Percentiles rank a stretch among this genome's conserved stretches.
Conservation (phyloP, 768 basidiomycete genomes). For the Holtermannia corniformis region DNA sequence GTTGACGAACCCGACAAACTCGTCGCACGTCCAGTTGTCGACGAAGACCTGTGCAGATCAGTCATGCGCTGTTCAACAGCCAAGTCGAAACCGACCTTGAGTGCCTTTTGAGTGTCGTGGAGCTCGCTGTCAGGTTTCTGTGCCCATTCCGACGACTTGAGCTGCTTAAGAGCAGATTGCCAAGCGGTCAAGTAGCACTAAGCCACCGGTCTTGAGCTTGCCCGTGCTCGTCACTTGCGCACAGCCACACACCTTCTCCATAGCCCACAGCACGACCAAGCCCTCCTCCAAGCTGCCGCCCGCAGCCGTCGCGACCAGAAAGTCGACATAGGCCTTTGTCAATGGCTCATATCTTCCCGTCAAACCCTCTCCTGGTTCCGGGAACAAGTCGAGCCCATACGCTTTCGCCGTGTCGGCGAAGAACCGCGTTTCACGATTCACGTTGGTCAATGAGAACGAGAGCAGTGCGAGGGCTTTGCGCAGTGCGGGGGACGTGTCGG, state of each 20-base stretch:
- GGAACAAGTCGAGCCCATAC: conserved; percentile 44
- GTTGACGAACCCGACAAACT: conserved; percentile 37
- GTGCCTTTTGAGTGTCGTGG: conserved; percentile 15
- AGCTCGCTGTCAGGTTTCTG: background rate
- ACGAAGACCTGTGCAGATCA: too few relatives aligned
- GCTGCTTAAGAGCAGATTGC: background rate
- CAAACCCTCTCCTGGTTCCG: background rate
- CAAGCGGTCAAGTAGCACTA: background rate
- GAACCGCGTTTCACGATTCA: conserved; percentile 54
- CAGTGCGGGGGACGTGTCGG: conserved; percentile 39
- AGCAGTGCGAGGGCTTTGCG: conserved; percentile 48
- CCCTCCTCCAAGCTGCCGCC: conserved; percentile 52
- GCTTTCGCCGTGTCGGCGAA: conserved; percentile 50
- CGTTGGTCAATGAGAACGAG: conserved; percentile 51
- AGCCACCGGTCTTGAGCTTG: background rate
- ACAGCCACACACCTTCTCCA: conserved; percentile 57
- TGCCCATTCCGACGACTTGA: background rate
- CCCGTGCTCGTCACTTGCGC: too few relatives aligned
- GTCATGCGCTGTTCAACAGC: too few relatives aligned
- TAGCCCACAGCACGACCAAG: conserved; percentile 65
- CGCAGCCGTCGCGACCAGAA: conserved; percentile 53
- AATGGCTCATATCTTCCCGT: conserved; percentile 42
- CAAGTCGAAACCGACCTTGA: too few relatives aligned
- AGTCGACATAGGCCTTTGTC: conserved; percentile 62
- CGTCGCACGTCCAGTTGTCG: conserved; percentile 52